Conservation (phyloP, 2,329 filamentous ascomycete genomes). For the Coniella vitis region DNA sequence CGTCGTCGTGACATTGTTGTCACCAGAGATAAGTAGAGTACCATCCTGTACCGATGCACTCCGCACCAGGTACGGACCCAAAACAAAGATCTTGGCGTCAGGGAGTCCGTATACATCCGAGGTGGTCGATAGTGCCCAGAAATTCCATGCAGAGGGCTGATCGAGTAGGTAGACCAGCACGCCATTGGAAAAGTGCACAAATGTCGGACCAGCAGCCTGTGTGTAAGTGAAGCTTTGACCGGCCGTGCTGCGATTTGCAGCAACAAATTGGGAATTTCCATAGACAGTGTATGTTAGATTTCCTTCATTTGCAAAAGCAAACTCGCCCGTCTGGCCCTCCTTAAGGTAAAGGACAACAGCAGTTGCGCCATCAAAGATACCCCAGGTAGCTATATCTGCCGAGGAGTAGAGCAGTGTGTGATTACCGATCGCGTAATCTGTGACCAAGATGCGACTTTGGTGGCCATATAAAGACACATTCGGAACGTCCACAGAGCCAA, state of each 20-base stretch:
- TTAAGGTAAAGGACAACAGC: slow-evolving; percentile 43
- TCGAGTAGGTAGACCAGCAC: slow-evolving; percentile 47
- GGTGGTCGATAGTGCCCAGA: slow-evolving; percentile 44
- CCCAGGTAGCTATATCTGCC: slow-evolving; percentile 42
- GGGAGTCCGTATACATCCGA: slow-evolving; percentile 35
- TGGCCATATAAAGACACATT: slow-evolving; percentile 43
- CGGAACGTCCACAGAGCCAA: slow-evolving; percentile 34
- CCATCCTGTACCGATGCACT: slow-evolving; percentile 43
- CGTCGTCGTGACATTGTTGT: slow-evolving; percentile 54
- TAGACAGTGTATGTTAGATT: slow-evolving; percentile 32
- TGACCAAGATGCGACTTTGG: slow-evolving; percentile 48
- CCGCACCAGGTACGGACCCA: slow-evolving; percentile 51
- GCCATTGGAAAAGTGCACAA: slow-evolving; percentile 42
- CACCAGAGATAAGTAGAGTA: slow-evolving; percentile 51
- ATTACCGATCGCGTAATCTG: slow-evolving; percentile 42
- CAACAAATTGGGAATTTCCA: slow-evolving; percentile 31
- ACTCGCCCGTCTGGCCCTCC: slow-evolving; percentile 40
- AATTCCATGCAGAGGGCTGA: slow-evolving; percentile 45
- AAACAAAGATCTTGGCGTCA: slow-evolving; percentile 45
- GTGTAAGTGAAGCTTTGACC: slow-evolving; percentile 36
- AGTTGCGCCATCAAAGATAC: slow-evolving; percentile 33
- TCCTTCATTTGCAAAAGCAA: slow-evolving; percentile 37
- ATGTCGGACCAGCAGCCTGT: slow-evolving; percentile 38
- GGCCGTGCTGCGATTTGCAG: slow-evolving; percentile 20
- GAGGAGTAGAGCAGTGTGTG: slow-evolving; percentile 44